These are phyloP conservation scores for Auricularia auricula-judae DNA, from an alignment of 768 basidiomycete genomes.

Conservation along the genomic window DNA sequence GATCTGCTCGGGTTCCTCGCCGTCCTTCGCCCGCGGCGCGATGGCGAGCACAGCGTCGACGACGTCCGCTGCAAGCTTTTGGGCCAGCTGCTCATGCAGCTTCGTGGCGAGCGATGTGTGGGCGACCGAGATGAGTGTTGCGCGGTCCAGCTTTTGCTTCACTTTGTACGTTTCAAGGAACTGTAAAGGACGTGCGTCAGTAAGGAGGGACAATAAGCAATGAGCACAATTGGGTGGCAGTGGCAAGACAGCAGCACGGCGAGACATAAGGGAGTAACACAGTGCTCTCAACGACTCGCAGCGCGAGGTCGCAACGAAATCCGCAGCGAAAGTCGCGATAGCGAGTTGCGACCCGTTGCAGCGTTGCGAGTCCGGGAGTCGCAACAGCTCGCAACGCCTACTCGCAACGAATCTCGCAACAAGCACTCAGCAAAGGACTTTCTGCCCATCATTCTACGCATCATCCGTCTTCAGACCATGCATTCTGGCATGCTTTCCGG, in stretches of 20 bases:
- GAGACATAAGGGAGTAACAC: no score
- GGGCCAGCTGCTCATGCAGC: slow-evolving; percentile 69
- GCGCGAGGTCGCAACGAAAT: no score
- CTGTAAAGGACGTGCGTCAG: slow-evolving; percentile 26
- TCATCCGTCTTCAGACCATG: no score
- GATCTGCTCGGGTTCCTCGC: slow-evolving; percentile 50
- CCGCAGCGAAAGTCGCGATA: no score
- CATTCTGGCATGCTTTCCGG: no score
- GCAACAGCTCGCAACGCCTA: no score
- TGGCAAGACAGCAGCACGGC: no score
- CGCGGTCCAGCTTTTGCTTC: slow-evolving; percentile 65
- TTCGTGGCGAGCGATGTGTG: slow-evolving; percentile 95
- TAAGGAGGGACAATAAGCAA: slow-evolving; percentile 1
- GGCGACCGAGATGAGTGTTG: slow-evolving; percentile 87
- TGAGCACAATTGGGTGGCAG: slow-evolving; percentile 7
- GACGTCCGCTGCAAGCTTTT: slow-evolving; percentile 80
- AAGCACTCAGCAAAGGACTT: no score
- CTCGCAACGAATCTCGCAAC: no score
- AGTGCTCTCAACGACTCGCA: no score
- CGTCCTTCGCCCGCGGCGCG: slow-evolving; percentile 35
- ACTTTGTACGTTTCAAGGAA: slow-evolving; percentile 90
- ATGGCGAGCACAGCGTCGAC: slow-evolving; percentile 93
- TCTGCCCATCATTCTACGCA: no score
- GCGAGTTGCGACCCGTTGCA: no score
- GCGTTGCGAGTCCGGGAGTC: slow-evolving; percentile 1